These are phyloP conservation scores for Fusarium sp. DNA, from an alignment of 2,329 filamentous ascomycete species.

Conservation along the genomic window DNA sequence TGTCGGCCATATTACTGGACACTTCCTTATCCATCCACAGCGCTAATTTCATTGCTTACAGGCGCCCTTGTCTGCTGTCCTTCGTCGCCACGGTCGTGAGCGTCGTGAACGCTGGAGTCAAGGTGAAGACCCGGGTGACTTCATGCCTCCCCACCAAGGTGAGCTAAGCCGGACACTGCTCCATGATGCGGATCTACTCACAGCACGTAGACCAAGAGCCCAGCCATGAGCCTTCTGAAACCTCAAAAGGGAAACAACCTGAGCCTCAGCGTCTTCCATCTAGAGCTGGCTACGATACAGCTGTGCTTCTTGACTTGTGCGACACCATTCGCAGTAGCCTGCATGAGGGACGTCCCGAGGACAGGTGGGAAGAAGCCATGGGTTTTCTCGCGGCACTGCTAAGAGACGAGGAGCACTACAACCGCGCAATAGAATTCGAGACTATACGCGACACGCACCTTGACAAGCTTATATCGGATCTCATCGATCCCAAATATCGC, in stretches of 20 bases:
- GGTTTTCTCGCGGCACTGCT: conserved; percentile 51
- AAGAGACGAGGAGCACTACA: conserved; percentile 49
- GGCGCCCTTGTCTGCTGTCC: conserved; percentile 26
- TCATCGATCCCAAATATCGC: conserved; percentile 45
- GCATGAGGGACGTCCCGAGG: conserved; percentile 44
- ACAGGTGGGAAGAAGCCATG: conserved; percentile 49
- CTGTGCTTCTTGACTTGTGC: conserved; percentile 50
- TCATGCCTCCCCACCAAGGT: conserved; percentile 32
- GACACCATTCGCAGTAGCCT: conserved; percentile 53
- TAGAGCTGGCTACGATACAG: conserved; percentile 24
- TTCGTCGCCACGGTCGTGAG: conserved; percentile 9
- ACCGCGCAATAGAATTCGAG: conserved; percentile 49
- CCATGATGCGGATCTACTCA: conserved; percentile 15
- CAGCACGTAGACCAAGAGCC: conserved; percentile 25
- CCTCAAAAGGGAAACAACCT: not conserved
- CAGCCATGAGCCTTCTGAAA: conserved; percentile 10
- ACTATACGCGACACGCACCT: conserved; percentile 52
- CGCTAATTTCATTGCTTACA: conserved; percentile 18
- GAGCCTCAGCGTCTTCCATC: not conserved
- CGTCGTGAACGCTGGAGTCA: conserved; percentile 14
- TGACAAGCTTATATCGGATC: conserved; percentile 57
- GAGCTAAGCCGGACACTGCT: not conserved
- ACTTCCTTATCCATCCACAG: not conserved
- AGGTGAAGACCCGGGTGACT: conserved; percentile 23
- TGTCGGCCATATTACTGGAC: not conserved